Evolutionary conservation across 768 basidiomycete species (phyloP).

Genomic region (Rhodotorula kratochvilovae): DNA sequence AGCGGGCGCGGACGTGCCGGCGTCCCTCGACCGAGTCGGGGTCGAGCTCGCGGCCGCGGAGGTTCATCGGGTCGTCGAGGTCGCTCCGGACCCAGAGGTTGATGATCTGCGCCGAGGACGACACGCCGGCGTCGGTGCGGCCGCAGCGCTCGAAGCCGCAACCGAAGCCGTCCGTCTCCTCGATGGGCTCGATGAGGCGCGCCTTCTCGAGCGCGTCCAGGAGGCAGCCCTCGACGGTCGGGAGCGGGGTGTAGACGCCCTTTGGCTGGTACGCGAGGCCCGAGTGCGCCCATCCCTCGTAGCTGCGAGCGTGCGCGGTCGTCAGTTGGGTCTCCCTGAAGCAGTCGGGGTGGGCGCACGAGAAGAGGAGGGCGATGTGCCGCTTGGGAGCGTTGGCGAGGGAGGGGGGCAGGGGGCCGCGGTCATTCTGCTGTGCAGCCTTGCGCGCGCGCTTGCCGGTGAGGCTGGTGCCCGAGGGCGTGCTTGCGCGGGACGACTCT

Average conservation of each 20-base stretch:
- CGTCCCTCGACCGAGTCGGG: slow-evolving; percentile 37
- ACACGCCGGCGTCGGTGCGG: slow-evolving; percentile 90
- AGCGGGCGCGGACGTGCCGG: slow-evolving; percentile 1
- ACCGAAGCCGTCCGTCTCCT: slow-evolving; percentile 55
- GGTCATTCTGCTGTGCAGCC: neutral
- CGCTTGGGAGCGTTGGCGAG: slow-evolving; percentile 55
- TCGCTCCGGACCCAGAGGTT: slow-evolving; percentile 84
- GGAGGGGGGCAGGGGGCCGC: slow-evolving; percentile 24
- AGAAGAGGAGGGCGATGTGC: slow-evolving; percentile 90
- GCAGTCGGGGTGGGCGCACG: slow-evolving; percentile 5
- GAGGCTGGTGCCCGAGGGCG: neutral
- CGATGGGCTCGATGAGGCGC: slow-evolving; percentile 66
- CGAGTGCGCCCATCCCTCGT: slow-evolving; percentile 85
- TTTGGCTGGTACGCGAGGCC: slow-evolving; percentile 74
- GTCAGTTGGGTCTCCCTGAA: slow-evolving; percentile 33
- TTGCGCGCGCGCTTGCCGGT: slow-evolving; percentile 8
- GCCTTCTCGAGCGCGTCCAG: slow-evolving; percentile 73
- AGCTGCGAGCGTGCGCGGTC: slow-evolving; percentile 46
- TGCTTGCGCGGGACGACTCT: neutral
- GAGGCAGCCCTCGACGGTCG: slow-evolving; percentile 85
- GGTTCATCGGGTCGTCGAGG: slow-evolving; percentile 46
- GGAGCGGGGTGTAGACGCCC: slow-evolving; percentile 55
- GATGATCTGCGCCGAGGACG: slow-evolving; percentile 86
- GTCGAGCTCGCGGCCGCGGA: slow-evolving; percentile 22
- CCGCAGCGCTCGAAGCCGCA: slow-evolving; percentile 90